These are phyloP conservation scores for Melanopsichium pennsylvanicum DNA, from an alignment of 1,284 basidiomycete genomes.

Conservation along the genomic window DNA sequence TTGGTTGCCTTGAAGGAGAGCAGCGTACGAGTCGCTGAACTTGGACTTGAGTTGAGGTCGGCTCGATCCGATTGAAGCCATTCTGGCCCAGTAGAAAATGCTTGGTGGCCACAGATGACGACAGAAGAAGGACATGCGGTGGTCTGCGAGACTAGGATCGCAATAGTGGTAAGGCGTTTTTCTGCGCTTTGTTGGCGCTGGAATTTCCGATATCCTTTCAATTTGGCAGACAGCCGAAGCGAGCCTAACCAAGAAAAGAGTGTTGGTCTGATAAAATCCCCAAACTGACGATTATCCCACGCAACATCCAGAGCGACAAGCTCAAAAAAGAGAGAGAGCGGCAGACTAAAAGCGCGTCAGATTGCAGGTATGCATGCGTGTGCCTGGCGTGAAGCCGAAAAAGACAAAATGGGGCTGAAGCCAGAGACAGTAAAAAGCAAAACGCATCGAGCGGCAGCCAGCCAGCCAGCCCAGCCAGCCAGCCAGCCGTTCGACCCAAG, in stretches of 20 bases:
- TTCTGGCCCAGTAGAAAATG: not conserved
- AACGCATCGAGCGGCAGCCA: no score
- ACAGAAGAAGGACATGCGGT: no score
- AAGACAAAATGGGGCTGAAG: no score
- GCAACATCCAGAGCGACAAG: no score
- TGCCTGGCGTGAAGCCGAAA: no score
- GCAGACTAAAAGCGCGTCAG: conserved; percentile 13
- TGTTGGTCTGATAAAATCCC: not conserved
- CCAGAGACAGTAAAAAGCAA: no score
- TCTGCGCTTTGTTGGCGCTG: not conserved
- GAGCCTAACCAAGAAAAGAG: not conserved
- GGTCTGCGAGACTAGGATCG: no score
- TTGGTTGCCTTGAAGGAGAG: conserved; percentile 53
- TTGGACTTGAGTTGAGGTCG: conserved; percentile 49
- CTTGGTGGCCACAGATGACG: not conserved
- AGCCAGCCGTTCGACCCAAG: no score
- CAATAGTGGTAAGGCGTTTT: no score
- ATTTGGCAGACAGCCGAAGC: conserved; percentile 20
- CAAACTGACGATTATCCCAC: conserved; percentile 15
- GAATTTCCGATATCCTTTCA: not conserved
- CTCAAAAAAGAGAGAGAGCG: no score
- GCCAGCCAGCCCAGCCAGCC: no score
- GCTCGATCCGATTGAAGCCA: conserved; percentile 21
- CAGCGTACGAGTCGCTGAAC: conserved; percentile 51
- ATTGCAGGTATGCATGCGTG: conserved; percentile 7